Base-by-base conservation (phyloP, 1,139 yeast genomes). In the Taphrina flavorubra region DNA sequence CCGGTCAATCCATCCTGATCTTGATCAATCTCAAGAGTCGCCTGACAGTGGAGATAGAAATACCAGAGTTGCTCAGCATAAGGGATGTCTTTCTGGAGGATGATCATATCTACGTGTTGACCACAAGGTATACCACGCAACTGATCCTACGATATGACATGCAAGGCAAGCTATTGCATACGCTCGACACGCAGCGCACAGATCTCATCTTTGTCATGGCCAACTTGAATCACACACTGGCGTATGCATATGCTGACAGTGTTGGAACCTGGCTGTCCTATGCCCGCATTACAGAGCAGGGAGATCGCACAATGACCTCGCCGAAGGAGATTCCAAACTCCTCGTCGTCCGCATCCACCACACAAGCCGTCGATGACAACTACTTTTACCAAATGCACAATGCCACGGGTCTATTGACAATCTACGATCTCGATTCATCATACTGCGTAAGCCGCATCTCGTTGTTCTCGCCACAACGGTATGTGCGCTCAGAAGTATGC, bases 171-270 rank as follows among this genome's bases (percentile, higher is more conserved):
- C 53, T 58, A 2, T 7, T 44, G 14, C 62, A 44, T 6, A 58
- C 51, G 2, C 42, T 58, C 8, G 62, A 58, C 42, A 44, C 62
- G 25, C 42, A 44, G 25, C 51, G 62, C 1, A 31, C 37, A 13
- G 62, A 58, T 44, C 46, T 58, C 37, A 39, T 25, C 20, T 46
- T 42, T 13, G 40, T 58, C 20, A 58, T 58, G 62, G 62, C 62
- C n/a, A 58, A 58, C 46, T 13, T 14, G 40, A 42, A n/a, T 37
- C 42, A 46, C 25, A 58, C 42, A 6, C 42, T 58, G 25, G 53
- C 25, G 18, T 58, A 58, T 44, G 62, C 51, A 25, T 42, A 58
- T 13, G 18, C 53, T n/a, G 51, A 25, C 6, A 44, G n/a, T 39
- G 16, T 18, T 5, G 31, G 36, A n/a, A 20, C 36, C 13, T 56